A percentile compares a stretch with the other conserved stretches of the same genome.
These are phyloP conservation scores for Zhuliangozyma blackwelliae DNA, from an alignment of 1,139 yeast species.

Conservation along the genomic window DNA sequence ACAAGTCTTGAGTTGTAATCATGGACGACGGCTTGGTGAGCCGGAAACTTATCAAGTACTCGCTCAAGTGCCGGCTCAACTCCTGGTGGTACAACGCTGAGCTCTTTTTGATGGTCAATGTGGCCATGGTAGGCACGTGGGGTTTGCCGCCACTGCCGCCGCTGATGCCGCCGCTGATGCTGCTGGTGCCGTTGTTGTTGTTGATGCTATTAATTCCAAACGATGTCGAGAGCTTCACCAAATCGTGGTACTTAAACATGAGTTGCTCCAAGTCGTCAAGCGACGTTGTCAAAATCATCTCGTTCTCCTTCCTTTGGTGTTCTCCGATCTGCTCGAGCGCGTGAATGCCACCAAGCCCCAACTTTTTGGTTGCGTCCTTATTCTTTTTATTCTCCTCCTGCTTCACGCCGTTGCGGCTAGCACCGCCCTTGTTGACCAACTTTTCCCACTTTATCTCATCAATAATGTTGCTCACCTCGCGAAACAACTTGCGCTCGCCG, in stretches of 20 bases:
- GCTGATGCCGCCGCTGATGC: constrained; percentile 5
- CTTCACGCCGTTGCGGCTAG: constrained; percentile 36
- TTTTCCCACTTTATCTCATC: constrained; percentile 47
- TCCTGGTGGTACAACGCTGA: constrained; percentile 36
- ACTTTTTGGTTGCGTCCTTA: constrained; percentile 12
- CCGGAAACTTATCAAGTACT: constrained; percentile 37
- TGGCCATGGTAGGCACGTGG: constrained; percentile 20
- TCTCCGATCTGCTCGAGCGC: constrained; percentile 64
- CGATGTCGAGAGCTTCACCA: constrained; percentile 52
- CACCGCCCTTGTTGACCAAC: constrained; percentile 30
- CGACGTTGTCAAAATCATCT: constrained; percentile 61
- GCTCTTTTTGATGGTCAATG: constrained; percentile 24
- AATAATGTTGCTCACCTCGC: constrained; percentile 36
- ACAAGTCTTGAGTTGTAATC: constrained; percentile 40
- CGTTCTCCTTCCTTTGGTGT: constrained; percentile 55
- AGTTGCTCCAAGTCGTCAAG: constrained; percentile 73
- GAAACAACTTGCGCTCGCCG: constrained; percentile 48
- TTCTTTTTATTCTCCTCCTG: constrained; percentile 7
- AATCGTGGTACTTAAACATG: constrained; percentile 73
- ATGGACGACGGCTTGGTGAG: constrained; percentile 32
- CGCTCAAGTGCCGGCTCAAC: constrained; percentile 47
- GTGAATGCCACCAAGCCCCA: constrained; percentile 49
- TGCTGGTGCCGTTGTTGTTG: neutral
- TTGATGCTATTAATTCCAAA: constrained; percentile 33
- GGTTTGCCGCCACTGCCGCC: constrained; percentile 1